phyloP scores from a whole-genome alignment of 352 stramenopile genomes.

The Globisporangium viniferum region DNA sequence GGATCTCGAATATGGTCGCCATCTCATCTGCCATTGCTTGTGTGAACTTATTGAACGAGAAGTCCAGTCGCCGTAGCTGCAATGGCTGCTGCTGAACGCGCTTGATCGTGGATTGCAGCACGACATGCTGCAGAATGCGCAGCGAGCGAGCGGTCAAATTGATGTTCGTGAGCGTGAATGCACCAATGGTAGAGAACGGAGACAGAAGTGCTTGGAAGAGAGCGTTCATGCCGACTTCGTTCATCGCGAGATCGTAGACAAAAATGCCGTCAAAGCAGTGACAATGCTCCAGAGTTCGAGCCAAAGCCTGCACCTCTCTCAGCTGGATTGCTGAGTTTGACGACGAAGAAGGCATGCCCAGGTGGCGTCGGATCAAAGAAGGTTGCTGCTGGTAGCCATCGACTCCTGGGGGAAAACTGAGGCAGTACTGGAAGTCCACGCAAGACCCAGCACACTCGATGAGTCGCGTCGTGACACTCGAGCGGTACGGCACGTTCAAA shows the following conservation, averaged over 20 bases:
- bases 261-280: conserved; percentile 46
- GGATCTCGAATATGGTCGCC: conserved; percentile 43
- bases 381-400: conserved; percentile 27
- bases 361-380: not conserved
- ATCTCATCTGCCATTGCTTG: conserved; percentile 42
- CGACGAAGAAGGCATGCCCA: not conserved
- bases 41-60: conserved; percentile 71
- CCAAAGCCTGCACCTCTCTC: conserved; percentile 48
- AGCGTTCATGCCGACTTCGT: conserved; percentile 34
- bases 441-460: conserved; percentile 46
- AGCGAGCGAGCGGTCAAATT: conserved; percentile 36
- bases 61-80: conserved; percentile 41
- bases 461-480: conserved; percentile 43
- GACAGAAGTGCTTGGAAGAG: conserved; percentile 53
- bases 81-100: conserved; percentile 15
- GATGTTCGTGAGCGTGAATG: conserved; percentile 50
- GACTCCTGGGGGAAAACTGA: conserved; percentile 32
- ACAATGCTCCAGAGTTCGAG: conserved; percentile 35
- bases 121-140: conserved; percentile 45
- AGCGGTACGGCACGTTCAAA: conserved; percentile 37
- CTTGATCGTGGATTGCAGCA: conserved; percentile 56
- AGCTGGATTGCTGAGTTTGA: conserved; percentile 19
- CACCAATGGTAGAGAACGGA: conserved; percentile 30
- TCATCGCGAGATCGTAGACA: conserved; percentile 44
- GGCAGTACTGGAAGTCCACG: conserved; percentile 67